Conservation (phyloP, 345 rosid genomes). For the Moricandia arvensis region DNA sequence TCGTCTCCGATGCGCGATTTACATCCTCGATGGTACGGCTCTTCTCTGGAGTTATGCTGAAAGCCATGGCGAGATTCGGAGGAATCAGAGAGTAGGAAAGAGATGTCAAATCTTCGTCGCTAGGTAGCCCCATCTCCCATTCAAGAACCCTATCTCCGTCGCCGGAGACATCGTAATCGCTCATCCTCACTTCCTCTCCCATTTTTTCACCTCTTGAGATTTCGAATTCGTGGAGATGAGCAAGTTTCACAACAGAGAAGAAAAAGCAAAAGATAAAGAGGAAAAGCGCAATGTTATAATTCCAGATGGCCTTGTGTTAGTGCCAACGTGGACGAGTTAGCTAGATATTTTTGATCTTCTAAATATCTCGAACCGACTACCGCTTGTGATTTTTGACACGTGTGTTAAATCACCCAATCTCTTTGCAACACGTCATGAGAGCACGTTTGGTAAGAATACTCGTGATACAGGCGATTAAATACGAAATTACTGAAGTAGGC, state of each 20-base stretch:
- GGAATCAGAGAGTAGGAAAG: constrained; percentile 69
- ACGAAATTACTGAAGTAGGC: constrained; percentile 7
- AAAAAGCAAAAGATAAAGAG: constrained; percentile 25
- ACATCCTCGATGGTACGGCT: constrained; percentile 59
- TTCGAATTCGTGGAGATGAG: constrained; percentile 17
- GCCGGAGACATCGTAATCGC: constrained; percentile 39
- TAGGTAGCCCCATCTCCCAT: constrained; percentile 91
- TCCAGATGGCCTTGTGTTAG: constrained; percentile 47
- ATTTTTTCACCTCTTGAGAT: neutral
- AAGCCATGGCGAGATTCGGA: constrained; percentile 75
- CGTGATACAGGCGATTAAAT: neutral
- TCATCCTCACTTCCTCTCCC: constrained; percentile 50
- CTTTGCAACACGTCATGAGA: neutral
- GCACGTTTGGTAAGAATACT: neutral
- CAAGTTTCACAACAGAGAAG: constrained; percentile 17
- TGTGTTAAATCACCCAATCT: neutral
- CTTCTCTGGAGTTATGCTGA: constrained; percentile 69
- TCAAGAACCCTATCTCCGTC: constrained; percentile 64
- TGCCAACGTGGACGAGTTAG: constrained; percentile 77
- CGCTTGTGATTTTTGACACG: neutral
- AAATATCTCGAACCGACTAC: constrained; percentile 48
- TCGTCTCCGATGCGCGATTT: constrained; percentile 65
- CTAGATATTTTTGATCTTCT: constrained; percentile 73
- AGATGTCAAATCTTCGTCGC: constrained; percentile 68
- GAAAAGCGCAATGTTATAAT: constrained; percentile 55